Percentiles rank a stretch among this genome's conserved stretches.
Conservation (phyloP, 2,329 filamentous ascomycete genomes). For the Penicillium capsulatum region DNA sequence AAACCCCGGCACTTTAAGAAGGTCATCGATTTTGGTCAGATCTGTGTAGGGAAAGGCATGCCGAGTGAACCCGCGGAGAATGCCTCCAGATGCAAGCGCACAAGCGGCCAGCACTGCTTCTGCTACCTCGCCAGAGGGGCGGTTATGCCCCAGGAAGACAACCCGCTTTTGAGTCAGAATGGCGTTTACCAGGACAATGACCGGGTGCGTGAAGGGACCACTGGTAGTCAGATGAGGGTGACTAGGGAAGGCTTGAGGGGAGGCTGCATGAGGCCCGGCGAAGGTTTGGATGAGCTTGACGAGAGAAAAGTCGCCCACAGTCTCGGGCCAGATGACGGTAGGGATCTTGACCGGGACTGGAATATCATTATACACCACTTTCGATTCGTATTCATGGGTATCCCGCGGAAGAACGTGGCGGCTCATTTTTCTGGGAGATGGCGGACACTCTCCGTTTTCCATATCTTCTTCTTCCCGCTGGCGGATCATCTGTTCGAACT, state of each 20-base stretch:
- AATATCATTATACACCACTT: slow-evolving; percentile 92
- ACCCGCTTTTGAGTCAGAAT: slow-evolving; percentile 94
- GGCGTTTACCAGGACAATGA: slow-evolving; percentile 91
- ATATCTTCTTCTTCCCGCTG: slow-evolving; percentile 62
- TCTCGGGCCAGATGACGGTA: slow-evolving; percentile 88
- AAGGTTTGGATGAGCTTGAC: slow-evolving; percentile 97
- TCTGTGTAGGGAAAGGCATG: slow-evolving; percentile 98
- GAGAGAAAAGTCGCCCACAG: slow-evolving; percentile 93
- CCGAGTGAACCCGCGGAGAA: slow-evolving; percentile 89
- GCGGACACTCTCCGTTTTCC: slow-evolving; percentile 33
- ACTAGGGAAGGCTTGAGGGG: slow-evolving; percentile 75
- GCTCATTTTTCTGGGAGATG: slow-evolving; percentile 55
- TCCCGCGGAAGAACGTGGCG: slow-evolving; percentile 79
- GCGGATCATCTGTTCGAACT: slow-evolving; percentile 91
- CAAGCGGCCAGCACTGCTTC: slow-evolving; percentile 98
- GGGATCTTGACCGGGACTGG: slow-evolving; percentile 96
- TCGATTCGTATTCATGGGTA: slow-evolving; percentile 96
- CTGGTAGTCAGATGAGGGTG: slow-evolving; percentile 93
- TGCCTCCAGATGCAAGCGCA: slow-evolving; percentile 82
- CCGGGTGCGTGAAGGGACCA: slow-evolving; percentile 83
- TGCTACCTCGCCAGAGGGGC: slow-evolving; percentile 91
- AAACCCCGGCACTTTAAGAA: slow-evolving; percentile 93
- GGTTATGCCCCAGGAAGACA: slow-evolving; percentile 92
- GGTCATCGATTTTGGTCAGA: slow-evolving; percentile 93
- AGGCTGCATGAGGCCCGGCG: slow-evolving; percentile 73